Base-by-base conservation (phyloP, 306 rosid species). In the Cucurbita moschata region DNA sequence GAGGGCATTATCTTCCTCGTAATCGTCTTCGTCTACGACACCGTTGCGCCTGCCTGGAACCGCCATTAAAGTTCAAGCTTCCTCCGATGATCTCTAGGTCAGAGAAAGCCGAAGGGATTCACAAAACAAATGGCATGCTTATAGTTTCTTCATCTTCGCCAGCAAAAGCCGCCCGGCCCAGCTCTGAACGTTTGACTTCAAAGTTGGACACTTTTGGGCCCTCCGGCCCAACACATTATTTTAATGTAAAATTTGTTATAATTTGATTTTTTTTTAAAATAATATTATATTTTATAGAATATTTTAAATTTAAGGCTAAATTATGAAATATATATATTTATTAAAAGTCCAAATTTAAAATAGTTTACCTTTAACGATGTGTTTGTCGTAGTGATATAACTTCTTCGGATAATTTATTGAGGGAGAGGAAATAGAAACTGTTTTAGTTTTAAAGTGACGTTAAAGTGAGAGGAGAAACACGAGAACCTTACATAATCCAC, bases 31-130 rank as follows among this genome's bases (percentile, higher is more conserved):
- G 10, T 85, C 89, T 72, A 79, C 64, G 46, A 82, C 1, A 37
- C 91, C 93, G 52, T 89, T 89, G 78, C 87, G 90, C 68, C 97
- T 84, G 57, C 91, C 97, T 3, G 85, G 96, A 85, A 92, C 97
- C 63, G 96, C 97, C 97, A 92, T 89, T 75, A 71, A 35, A 4
- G 72, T 43, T 10, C 4, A 65, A 64, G 50, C 46, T 50, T 71
- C 0, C 42, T 30, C 65, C 65, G 35, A 13, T 13, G 66, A 44
- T 35, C 21, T 15, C 19, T 67, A 67, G 72, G 72, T 67, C 52
- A 64, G 30, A 39, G 54, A 43, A 63, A 5, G 10, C 16, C 39
- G 72, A 26, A 10, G 37, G 21, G 53, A 21, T 67, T 67, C 5
- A 39, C 12, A 44, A 46, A 67, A 19, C 13, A 67, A 19, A 19